Percentiles rank a stretch among this genome's conserved stretches.
Conservation (phyloP, 176 grass and related monocot species). For the Olyra latifolia region DNA sequence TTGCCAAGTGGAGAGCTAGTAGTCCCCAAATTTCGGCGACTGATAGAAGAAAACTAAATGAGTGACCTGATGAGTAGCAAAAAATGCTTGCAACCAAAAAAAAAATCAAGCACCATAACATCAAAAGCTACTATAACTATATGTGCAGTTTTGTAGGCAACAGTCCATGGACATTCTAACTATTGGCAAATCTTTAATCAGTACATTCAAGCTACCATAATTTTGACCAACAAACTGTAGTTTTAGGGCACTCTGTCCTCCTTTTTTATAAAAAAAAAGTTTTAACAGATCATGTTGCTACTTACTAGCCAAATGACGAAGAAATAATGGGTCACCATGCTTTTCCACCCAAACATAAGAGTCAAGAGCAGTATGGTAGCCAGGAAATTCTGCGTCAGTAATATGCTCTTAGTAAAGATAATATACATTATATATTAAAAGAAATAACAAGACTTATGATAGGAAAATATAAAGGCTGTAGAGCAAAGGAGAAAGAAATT, state of each 20-base stretch:
- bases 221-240: neutral
- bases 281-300: slow-evolving; percentile 5
- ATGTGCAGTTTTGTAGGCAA: neutral
- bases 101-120: neutral
- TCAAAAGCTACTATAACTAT: neutral
- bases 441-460: neutral
- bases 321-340: slow-evolving; percentile 85
- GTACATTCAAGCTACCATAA: neutral
- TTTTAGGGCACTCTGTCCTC: neutral
- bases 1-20: slow-evolving; percentile 69
- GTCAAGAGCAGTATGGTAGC: slow-evolving; percentile 88
- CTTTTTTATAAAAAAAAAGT: neutral
- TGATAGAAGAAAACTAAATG: slow-evolving; percentile 48
- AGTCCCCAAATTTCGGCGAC: slow-evolving; percentile 94
- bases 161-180: neutral
- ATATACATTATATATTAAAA: slow-evolving; percentile 19
- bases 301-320: slow-evolving; percentile 92
- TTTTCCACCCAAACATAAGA: slow-evolving; percentile 79
- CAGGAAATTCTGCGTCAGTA: slow-evolving; percentile 78
- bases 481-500: neutral
- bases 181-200: neutral
- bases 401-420: slow-evolving; percentile 29
- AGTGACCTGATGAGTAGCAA: slow-evolving; percentile 4
- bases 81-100: slow-evolving; percentile 8
- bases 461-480: neutral